Base-by-base conservation (phyloP, 1,139 yeast species). In the Diutina pseudorugosa region DNA sequence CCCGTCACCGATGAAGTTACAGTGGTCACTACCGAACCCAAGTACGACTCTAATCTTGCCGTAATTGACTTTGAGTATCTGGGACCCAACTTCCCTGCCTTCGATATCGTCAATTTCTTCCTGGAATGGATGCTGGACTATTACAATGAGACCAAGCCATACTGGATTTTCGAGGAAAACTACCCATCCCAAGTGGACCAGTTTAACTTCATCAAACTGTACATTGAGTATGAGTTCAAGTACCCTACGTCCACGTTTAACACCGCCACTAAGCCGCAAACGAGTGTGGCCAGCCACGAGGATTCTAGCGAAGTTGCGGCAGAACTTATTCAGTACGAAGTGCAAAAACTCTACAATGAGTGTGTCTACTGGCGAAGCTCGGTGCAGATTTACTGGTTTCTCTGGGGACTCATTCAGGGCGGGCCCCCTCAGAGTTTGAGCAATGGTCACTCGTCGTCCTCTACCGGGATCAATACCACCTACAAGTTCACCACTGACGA, bases 111-210 rank as follows among this genome's bases (percentile, higher is more conserved):
- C 19, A 91, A 93, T 65, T 98, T 93, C 68, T 77, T 79, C 56
- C 79, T 87, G 58, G 98, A 93, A 68, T 93, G 98, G 98, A 93
- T 91, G 98, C 79, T 89, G 45, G 89, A 93, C 68, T 93, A 91
- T 64, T 89, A 85, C 61, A 81, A 84, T 60, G 80, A 84, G 1
- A 72, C 74, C 21, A 66, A 67, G 53, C 79, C 95, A 2, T 80
- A 85, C 62, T 78, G 71, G 53, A 71, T 86, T 42, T 73, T 79
- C 61, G 74, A 73, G 36, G 68, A 74, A 11, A 68, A 71, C 49
- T 93, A 77, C 65, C 98, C 98, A 5, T 71, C 71, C 12, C 71
- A 73, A 55, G 77, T 80, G 47, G 84, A 90, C 62, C 84, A 85
- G 61, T 66, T 84, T 57, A 85, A 86, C 61, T 75, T 89, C 59